These are phyloP conservation scores for Rhodotorula taiwanensis DNA, from an alignment of 768 basidiomycete species.

Conservation along the genomic window DNA sequence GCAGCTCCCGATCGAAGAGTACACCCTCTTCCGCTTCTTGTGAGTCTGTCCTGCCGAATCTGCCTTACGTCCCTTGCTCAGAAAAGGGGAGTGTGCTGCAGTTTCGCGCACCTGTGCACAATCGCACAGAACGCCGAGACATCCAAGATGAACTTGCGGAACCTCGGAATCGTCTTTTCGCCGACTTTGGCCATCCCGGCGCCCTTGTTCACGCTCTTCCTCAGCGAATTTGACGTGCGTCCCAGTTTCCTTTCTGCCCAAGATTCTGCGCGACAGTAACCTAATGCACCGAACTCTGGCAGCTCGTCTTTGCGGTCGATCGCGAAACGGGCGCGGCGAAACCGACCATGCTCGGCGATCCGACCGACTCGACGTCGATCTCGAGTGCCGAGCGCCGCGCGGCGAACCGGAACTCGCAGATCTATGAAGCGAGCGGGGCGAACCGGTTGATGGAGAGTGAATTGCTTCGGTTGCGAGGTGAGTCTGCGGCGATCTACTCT, in stretches of 20 bases:
- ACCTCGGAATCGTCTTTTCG: slow-evolving; percentile 97
- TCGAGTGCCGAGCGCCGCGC: background rate
- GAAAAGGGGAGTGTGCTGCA: too few relatives aligned
- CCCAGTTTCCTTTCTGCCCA: background rate
- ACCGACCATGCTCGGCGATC: slow-evolving; percentile 26
- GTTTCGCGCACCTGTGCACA: slow-evolving; percentile 69
- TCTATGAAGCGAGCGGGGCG: slow-evolving; percentile 36
- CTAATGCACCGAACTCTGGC: accelerated
- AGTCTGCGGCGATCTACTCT: background rate
- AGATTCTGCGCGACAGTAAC: too few relatives aligned
- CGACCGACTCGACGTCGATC: background rate
- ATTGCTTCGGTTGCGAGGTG: slow-evolving; percentile 14
- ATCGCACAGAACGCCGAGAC: slow-evolving; percentile 81
- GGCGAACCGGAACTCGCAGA: slow-evolving; percentile 29
- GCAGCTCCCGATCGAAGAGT: slow-evolving; percentile 81
- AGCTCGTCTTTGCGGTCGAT: slow-evolving; percentile 38
- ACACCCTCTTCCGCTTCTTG: slow-evolving; percentile 84
- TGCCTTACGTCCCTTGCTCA: too few relatives aligned
- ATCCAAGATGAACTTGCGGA: slow-evolving; percentile 99
- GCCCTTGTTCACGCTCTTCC: slow-evolving; percentile 34
- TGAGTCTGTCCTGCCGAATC: slow-evolving; percentile 48
- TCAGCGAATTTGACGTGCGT: slow-evolving; percentile 35
- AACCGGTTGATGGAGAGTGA: slow-evolving; percentile 36
- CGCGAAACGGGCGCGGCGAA: slow-evolving; percentile 21
- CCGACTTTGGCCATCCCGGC: slow-evolving; percentile 98